Evolutionary conservation across 2,329 filamentous ascomycete genomes (phyloP).

Genomic region (Chaetomium sp.): DNA sequence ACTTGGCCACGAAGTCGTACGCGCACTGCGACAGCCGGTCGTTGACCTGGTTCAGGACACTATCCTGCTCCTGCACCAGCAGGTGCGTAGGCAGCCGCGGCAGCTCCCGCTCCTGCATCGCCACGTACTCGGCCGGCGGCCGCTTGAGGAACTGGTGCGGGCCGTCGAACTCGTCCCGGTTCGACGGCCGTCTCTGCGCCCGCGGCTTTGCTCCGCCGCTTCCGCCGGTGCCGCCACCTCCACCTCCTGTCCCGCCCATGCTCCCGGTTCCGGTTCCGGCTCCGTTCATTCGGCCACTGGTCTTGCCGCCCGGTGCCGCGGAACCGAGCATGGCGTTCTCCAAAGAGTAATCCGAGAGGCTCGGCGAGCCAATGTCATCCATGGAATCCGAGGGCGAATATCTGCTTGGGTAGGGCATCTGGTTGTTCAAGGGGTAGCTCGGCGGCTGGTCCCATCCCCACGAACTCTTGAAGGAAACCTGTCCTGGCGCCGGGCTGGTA

Average conservation of each 20-base stretch:
- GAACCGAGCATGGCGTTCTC: constrained; percentile 48
- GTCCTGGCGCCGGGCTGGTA: constrained; percentile 24
- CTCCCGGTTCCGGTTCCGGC: not conserved
- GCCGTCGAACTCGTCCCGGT: constrained; percentile 87
- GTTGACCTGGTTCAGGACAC: constrained; percentile 77
- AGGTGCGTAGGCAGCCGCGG: constrained; percentile 82
- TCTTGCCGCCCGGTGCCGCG: constrained; percentile 49
- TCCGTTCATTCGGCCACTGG: constrained; percentile 39
- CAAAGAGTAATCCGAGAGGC: constrained; percentile 61
- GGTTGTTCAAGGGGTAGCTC: constrained; percentile 13
- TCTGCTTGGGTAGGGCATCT: constrained; percentile 50
- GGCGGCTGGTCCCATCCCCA: constrained; percentile 26
- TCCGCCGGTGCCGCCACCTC: not conserved
- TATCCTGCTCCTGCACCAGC: constrained; percentile 81
- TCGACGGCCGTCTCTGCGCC: constrained; percentile 70
- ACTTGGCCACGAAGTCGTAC: constrained; percentile 88
- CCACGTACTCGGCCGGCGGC: constrained; percentile 69
- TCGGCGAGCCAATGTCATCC: constrained; percentile 61
- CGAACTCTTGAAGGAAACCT: constrained; percentile 15
- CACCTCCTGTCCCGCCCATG: not conserved
- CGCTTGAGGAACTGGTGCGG: constrained; percentile 79
- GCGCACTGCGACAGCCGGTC: constrained; percentile 82
- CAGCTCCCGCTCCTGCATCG: constrained; percentile 76
- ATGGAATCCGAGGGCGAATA: constrained; percentile 61
- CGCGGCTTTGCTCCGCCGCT: constrained; percentile 48